Base-by-base conservation (phyloP, 2,329 filamentous ascomycete genomes). In the Zymoseptoria brevis region DNA sequence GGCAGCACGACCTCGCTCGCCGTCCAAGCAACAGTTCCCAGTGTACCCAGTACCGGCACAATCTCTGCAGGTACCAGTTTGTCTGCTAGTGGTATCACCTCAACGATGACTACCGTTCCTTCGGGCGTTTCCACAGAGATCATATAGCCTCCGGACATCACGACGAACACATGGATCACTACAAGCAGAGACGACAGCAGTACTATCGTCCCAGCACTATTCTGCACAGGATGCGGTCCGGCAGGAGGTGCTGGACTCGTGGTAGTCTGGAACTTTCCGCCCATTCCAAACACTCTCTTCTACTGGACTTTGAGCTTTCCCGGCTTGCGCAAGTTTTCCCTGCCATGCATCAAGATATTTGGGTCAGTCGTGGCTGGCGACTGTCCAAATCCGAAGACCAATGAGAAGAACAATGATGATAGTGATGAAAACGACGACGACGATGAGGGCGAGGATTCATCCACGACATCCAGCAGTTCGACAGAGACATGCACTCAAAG, bases 271-370 rank as follows among this genome's bases (percentile, higher is more conserved):
- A 50, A 57, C 51, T 60, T 60, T 26, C 58, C 58, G 8, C 58
- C 55, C 5, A 48, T 60, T 9, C n/a, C 58, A 11, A 35, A 48
- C 16, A 55, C 57, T 11, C 26, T 53, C 22, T 60, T 57, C 24
- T 29, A 55, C 13, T 60, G 58, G 58, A 48, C 50, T 3, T 60
- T 55, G 6, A 24, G 53, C 13, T 60, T 62, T 35, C 60, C 60
- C 8, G 53, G 56, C 24, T 52, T 62, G 5, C 60, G 57, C 3
- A 55, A 56, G 19, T 60, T 62, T 45, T 41, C 59, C 16, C 21
- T 62, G 2, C 60, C 60, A 11, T 62, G 60, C 29, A 54, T 62
- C 29, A 62, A 53, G 26, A 52, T 60, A 22, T 59, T 62, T 54
- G 60, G 57, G 11, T 35, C 60, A 8, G 45, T 54, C 13, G 52